Evolutionary conservation across 495 filamentous ascomycete species (phyloP).

Genomic region (Parathielavia appendiculata): DNA sequence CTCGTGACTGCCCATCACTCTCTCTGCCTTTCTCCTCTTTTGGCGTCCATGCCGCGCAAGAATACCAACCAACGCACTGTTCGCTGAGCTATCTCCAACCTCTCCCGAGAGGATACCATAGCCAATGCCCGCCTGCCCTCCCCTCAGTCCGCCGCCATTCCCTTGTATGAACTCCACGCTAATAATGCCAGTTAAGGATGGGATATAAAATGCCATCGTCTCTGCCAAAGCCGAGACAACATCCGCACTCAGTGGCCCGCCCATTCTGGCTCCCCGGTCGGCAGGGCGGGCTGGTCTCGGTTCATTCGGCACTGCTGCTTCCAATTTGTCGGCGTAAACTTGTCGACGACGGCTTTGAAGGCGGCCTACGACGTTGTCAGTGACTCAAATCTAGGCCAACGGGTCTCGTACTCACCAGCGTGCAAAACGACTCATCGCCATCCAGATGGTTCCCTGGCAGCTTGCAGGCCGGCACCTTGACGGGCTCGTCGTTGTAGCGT

Average conservation of each 20-base stretch:
- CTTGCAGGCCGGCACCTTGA: conserved; percentile 77
- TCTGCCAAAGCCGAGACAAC: background rate
- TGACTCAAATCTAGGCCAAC: background rate
- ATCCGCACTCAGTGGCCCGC: conserved; percentile 44
- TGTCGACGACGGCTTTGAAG: conserved; percentile 88
- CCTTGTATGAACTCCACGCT: background rate
- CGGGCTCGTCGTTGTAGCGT: conserved; percentile 79
- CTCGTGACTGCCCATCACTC: background rate
- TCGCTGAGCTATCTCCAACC: conserved; percentile 2
- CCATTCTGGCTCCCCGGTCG: conserved; percentile 45
- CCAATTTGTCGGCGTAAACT: conserved; percentile 81
- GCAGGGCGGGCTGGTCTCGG: conserved; percentile 51
- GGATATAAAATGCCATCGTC: background rate
- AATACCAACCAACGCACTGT: background rate
- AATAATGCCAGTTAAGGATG: conserved; percentile 9
- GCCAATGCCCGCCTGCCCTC: background rate
- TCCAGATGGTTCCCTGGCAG: conserved; percentile 74
- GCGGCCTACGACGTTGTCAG: conserved; percentile 52
- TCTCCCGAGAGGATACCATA: conserved; percentile 1
- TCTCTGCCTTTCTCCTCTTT: background rate
- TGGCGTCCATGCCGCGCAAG: too few relatives aligned
- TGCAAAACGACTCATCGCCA: conserved; percentile 89
- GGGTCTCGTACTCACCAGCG: conserved; percentile 53
- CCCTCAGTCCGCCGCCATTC: background rate
- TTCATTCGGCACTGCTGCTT: conserved; percentile 66